Evolutionary conservation across 1,284 basidiomycete species (phyloP).

Genomic region (Rhodotorula mucilaginosa): DNA sequence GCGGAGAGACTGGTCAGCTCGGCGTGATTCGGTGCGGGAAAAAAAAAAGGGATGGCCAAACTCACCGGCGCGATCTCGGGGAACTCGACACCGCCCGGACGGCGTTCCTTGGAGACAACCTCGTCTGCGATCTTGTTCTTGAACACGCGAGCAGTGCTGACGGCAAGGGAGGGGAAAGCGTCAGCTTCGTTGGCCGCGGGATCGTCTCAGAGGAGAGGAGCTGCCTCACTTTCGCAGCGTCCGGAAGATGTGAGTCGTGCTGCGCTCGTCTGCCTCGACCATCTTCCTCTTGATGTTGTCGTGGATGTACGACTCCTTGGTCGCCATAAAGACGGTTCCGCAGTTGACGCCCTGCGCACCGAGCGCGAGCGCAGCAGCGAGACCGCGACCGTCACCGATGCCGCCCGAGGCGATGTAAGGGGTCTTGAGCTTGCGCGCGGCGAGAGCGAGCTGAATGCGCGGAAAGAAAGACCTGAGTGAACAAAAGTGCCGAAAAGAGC

Average conservation of each 20-base stretch:
- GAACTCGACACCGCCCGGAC: constrained; percentile 81
- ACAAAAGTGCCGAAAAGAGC: neutral
- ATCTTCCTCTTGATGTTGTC: constrained; percentile 91
- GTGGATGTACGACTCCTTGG: constrained; percentile 36
- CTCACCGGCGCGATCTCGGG: constrained; percentile 58
- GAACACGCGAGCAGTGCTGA: constrained; percentile 39
- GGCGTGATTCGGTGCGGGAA: constrained; percentile 39
- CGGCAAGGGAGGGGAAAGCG: neutral
- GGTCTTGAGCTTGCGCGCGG: constrained; percentile 75
- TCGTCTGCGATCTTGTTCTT: constrained; percentile 56
- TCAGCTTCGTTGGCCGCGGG: too few relatives aligned
- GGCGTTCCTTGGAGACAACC: constrained; percentile 75
- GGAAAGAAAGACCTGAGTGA: neutral
- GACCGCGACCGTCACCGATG: constrained; percentile 60
- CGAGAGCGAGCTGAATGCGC: constrained; percentile 69
- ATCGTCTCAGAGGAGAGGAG: too few relatives aligned
- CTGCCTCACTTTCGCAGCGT: constrained; percentile 38
- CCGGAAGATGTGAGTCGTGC: constrained; percentile 83
- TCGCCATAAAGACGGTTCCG: constrained; percentile 53
- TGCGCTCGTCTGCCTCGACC: constrained; percentile 73
- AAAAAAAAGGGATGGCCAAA: constrained; percentile 54
- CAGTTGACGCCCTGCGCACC: constrained; percentile 53
- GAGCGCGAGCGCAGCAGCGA: constrained; percentile 75
- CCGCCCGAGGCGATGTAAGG: constrained; percentile 77
- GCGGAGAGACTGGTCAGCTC: neutral